phyloP scores from a whole-genome alignment of 148 eudicot species.

The Gaultheria prostrata region DNA sequence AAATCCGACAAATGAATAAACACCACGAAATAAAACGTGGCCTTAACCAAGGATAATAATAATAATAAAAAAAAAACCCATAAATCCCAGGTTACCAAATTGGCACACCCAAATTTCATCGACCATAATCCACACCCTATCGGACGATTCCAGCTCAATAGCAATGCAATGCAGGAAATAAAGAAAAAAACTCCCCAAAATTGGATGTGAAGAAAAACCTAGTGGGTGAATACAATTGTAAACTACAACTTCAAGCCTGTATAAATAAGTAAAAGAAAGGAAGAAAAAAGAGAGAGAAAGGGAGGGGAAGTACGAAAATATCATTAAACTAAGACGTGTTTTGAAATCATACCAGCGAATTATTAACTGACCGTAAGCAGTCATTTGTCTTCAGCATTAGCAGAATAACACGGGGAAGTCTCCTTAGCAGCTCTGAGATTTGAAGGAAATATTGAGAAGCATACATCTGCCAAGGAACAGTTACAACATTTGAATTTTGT shows the following conservation, averaged over 20 bases:
- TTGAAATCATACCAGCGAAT: conserved; percentile 59
- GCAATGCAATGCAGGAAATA: neutral
- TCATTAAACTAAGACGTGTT: neutral
- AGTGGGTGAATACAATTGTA: neutral
- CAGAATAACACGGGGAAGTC: conserved; percentile 92
- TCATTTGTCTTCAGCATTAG: conserved; percentile 95
- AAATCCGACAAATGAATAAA: neutral
- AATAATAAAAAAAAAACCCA: no score
- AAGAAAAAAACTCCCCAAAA: neutral
- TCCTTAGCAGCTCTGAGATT: conserved; percentile 83
- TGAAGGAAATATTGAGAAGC: conserved; percentile 90
- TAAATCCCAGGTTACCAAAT: no score
- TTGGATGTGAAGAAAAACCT: neutral
- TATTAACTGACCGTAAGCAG: conserved; percentile 84
- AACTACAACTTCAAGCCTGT: neutral
- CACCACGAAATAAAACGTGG: no score
- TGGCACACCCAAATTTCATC: neutral
- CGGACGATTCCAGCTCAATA: neutral
- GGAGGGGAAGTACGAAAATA: no score
- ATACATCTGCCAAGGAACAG: conserved; percentile 68
- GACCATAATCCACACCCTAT: neutral
- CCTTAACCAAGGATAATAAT: no score
- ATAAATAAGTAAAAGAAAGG: neutral
- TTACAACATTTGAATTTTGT: neutral
- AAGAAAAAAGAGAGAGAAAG: neutral